Evolutionary conservation across 2,329 filamentous ascomycete genomes (phyloP), one percentile per base, ranked within the genome.

Genomic region (Colletotrichum sp.): DNA sequence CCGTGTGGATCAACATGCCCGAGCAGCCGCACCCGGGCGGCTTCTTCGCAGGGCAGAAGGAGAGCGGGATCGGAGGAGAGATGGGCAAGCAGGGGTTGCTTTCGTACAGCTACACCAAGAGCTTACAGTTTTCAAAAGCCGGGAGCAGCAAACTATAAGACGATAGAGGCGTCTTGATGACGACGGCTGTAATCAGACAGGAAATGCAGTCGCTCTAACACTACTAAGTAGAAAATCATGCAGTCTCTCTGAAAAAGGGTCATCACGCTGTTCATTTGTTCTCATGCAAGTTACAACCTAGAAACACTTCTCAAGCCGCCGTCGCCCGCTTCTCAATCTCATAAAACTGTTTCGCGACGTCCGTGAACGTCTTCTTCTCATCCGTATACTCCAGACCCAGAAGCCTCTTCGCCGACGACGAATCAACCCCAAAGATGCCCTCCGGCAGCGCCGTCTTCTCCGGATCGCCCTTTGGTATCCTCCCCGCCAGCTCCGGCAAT

Each of bases 1-100:
- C 84, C 13, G 89, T 93, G 1, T 93, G 90, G 88, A 88, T 93
- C 78, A 93, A 93, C 82, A 66, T 66, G 63, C 80, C 80, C 48
- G 81, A 82, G 76, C 65, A 80, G 24, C 83, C 83, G 10, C 80
- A 84, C 55, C 80, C 79, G 32, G 81, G 78, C 1, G 82, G 77
- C 8, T 84, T 78, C 68, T 82, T 84, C 68, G 77, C 79, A 26
- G 82, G 82, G 15, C 82, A 81, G 79, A 84, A 84, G 68, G 71
- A 81, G n/a, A 83, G 82, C 67, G 83, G 83, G 0, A 80, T 80
- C 34, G 81, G 82, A 9, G 83, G 83, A 15, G 83, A 84, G 79
- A 79, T 84, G 32, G 83, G 83, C 3, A 82, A 81, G 67, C 81
- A 81, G 30, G 83, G 82, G 3, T 69, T 84, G 10, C 76, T 82